phyloP scores from a whole-genome alignment of 495 filamentous ascomycete genomes.

The Penicillium egyptiacum region DNA sequence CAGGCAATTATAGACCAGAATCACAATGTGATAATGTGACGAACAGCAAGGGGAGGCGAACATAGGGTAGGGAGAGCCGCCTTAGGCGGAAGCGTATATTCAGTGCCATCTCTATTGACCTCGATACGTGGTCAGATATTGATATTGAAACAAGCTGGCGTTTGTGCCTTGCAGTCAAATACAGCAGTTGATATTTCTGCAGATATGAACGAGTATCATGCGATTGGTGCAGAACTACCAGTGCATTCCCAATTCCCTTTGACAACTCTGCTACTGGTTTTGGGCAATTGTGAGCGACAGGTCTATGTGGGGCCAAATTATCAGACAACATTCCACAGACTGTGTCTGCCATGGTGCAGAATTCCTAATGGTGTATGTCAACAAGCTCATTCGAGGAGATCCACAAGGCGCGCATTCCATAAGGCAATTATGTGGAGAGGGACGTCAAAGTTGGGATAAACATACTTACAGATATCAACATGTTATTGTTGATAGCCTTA shows the following conservation, averaged over 20 bases:
- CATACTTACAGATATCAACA: not conserved
- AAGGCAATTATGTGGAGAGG: conserved; percentile 5
- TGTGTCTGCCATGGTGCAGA: not conserved
- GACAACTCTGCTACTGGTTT: not conserved
- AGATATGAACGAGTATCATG: not conserved
- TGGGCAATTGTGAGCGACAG: not conserved
- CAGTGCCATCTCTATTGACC: not conserved
- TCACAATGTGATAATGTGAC: conserved; percentile 1
- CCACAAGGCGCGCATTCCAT: conserved; percentile 6
- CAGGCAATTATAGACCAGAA: not conserved
- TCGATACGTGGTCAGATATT: not conserved
- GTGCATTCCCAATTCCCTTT: not conserved
- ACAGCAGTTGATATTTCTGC: not conserved
- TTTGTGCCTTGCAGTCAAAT: not conserved
- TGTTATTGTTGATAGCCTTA: not conserved
- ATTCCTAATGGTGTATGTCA: not conserved
- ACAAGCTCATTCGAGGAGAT: not conserved
- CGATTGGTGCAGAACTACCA: not conserved
- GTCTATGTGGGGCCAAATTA: not conserved
- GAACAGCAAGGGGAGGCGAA: not conserved
- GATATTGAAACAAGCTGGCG: not conserved
- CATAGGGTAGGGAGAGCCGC: not conserved
- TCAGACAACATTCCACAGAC: not conserved
- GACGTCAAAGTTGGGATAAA: not conserved
- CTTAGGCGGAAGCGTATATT: not conserved